Conservation (phyloP, 768 basidiomycete species). For the Kwoniella sp. region DNA sequence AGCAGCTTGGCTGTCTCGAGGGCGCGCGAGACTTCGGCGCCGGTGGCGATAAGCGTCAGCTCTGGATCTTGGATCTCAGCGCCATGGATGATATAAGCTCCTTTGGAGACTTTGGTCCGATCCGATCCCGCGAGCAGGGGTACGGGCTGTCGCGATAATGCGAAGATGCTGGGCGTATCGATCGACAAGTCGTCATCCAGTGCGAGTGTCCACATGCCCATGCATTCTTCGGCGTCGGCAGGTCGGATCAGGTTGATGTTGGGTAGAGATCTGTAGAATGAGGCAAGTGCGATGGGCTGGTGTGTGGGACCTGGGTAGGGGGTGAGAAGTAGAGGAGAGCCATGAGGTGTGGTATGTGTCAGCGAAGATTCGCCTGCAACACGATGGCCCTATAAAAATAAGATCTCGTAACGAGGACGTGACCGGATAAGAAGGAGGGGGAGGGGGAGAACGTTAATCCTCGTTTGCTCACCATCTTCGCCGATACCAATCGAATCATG, state of each 20-base stretch:
- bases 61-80: slow-evolving; percentile 30
- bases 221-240: slow-evolving; percentile 53
- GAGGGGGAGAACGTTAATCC: too few relatives aligned
- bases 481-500: slow-evolving; percentile 55
- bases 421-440: too few relatives aligned
- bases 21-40: slow-evolving; percentile 49
- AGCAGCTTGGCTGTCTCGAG: slow-evolving; percentile 42
- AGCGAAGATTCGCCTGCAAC: not conserved
- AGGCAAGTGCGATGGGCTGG: slow-evolving; percentile 48
- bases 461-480: slow-evolving; percentile 49
- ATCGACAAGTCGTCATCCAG: slow-evolving; percentile 25
- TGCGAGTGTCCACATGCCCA: slow-evolving; percentile 47
- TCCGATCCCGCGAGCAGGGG: slow-evolving; percentile 45
- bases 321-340: not conserved
- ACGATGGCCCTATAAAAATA: too few relatives aligned
- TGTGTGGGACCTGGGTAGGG: slow-evolving; percentile 45
- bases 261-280: slow-evolving; percentile 49
- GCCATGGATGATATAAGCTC: slow-evolving; percentile 46
- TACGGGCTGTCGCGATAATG: slow-evolving; percentile 49
- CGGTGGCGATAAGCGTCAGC: slow-evolving; percentile 50
- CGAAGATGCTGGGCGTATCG: slow-evolving; percentile 44
- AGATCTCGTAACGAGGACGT: too few relatives aligned
- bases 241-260: slow-evolving; percentile 53
- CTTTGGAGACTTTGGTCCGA: slow-evolving; percentile 40
- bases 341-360: too few relatives aligned